Percentiles rank a stretch among this genome's conserved stretches.
phyloP scores from a whole-genome alignment of 164 flowering plant species.

The Vitis cinerea region DNA sequence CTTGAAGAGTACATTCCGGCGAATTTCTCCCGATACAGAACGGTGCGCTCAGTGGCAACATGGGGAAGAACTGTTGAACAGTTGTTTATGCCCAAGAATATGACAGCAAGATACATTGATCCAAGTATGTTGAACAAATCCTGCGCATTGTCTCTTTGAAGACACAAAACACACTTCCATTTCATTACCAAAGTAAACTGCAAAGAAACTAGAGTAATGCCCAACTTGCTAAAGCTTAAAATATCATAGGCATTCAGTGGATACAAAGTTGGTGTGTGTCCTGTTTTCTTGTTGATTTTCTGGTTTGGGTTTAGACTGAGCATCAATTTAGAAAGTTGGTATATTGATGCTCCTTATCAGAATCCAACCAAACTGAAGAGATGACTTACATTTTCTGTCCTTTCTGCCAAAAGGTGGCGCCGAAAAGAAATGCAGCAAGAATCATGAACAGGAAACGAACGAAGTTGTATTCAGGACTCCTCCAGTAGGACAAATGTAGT shows the following conservation, averaged over 20 bases:
- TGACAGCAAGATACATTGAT: slow-evolving; percentile 29
- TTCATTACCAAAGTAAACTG: neutral
- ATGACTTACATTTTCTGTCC: slow-evolving; percentile 38
- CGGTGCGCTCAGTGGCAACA: slow-evolving; percentile 38
- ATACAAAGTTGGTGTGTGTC: too few relatives aligned
- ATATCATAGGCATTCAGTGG: too few relatives aligned
- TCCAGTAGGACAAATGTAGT: slow-evolving; percentile 32
- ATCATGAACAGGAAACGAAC: slow-evolving; percentile 25
- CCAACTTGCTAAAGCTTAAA: neutral
- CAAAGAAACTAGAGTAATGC: neutral
- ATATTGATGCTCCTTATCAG: neutral
- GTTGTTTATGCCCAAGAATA: slow-evolving; percentile 42
- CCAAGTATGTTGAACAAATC: slow-evolving; percentile 49
- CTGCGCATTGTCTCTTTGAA: slow-evolving; percentile 37
- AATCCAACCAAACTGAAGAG: neutral
- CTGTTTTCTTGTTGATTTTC: too few relatives aligned
- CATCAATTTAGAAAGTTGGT: too few relatives aligned
- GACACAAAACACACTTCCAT: neutral
- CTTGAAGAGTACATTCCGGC: slow-evolving; percentile 54
- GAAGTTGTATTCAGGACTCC: slow-evolving; percentile 42
- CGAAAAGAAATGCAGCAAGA: slow-evolving; percentile 27
- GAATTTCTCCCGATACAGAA: slow-evolving; percentile 47
- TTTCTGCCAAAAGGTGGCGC: slow-evolving; percentile 40
- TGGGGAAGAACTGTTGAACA: slow-evolving; percentile 42
- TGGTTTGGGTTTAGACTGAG: too few relatives aligned